Percentiles rank a stretch among this genome's conserved stretches.
phyloP scores from a whole-genome alignment of 1,139 yeast species.

The Magnusiomyces fungicola region DNA sequence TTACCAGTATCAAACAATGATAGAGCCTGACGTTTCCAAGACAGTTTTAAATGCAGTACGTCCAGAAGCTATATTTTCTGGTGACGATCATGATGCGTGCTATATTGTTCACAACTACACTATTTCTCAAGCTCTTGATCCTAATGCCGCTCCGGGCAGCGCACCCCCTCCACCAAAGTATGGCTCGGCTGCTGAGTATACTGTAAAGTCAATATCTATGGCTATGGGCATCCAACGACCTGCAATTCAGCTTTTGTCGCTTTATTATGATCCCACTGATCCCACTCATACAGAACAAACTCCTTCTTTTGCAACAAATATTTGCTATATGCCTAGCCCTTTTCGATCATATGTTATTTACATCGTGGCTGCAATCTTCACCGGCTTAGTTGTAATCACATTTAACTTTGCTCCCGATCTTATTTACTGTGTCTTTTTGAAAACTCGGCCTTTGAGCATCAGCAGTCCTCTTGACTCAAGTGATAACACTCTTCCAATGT shows the following conservation, averaged over 20 bases:
- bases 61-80: conserved; percentile 72
- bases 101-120: conserved; percentile 54
- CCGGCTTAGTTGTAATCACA: conserved; percentile 16
- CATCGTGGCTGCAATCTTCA: conserved; percentile 21
- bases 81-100: conserved; percentile 97
- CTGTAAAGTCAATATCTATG: conserved; percentile 87
- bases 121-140: neutral
- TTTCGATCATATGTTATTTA: conserved; percentile 39
- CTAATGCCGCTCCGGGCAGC: conserved; percentile 15
- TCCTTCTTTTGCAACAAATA: conserved; percentile 30
- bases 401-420: conserved; percentile 19
- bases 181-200: conserved; percentile 55
- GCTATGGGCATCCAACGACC: conserved; percentile 83
- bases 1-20: conserved; percentile 69
- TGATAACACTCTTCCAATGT: too few species aligned
- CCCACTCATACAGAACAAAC: conserved; percentile 7
- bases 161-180: conserved; percentile 28
- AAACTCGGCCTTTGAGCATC: neutral
- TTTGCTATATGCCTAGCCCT: conserved; percentile 72
- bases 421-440: too few species aligned
- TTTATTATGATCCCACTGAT: conserved; percentile 27
- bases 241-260: conserved; percentile 74
- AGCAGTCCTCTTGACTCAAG: neutral
- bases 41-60: conserved; percentile 47
- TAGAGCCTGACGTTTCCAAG: conserved; percentile 51